Evolutionary conservation across 2,329 filamentous ascomycete species (phyloP), one percentile per base, ranked within the genome.

Genomic region (Elsinoe fawcettii): DNA sequence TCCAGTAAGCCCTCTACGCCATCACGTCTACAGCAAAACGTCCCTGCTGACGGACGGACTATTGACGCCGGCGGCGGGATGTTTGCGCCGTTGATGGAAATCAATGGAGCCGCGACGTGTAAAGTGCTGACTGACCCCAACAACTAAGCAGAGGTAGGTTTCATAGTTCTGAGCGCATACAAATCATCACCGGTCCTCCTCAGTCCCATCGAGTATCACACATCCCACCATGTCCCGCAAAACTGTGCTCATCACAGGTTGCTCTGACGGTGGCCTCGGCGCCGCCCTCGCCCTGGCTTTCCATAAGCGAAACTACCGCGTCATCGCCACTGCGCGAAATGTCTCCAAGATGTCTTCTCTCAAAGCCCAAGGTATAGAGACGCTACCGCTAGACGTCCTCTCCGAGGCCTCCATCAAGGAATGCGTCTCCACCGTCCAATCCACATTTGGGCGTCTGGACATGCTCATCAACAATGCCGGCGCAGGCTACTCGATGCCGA

Each of bases 391-490:
- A 8, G 71, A 73, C 56, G 64, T 73, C 11, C 60, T 62, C 5
- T 66, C 64, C 5, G 61, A 63, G 12, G 49, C 60, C 1, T 69
- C 69, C 18, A 71, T 73, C 58, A 51, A 60, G 22, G 58, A 61
- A 2, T 64, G 62, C 44, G 64, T 11, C 49, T 66, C 25, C 63
- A 66, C 0, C 66, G 67, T 30, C 69, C 69, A 1, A 62, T 65
- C 20, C n/a, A 32, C 22, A 3, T 20, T 9, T 8, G 61, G 64
- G 6, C 57, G 12, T 11, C 63, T 78, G 54, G 72, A 77, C 64
- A 66, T 75, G 14, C 61, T 78, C 51, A 69, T 77, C 41, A 77
- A 77, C 59, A 77, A 77, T 66, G 75, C 75, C 6, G 76, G 76
- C 11, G 73, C 67, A 14, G 66, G 66, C 14, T 73, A 71, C 65